A percentile compares a stretch with the other conserved stretches of the same genome.
These are phyloP conservation scores for Apiospora kogelbergensis DNA, from an alignment of 2,329 filamentous ascomycete genomes.

Conservation along the genomic window DNA sequence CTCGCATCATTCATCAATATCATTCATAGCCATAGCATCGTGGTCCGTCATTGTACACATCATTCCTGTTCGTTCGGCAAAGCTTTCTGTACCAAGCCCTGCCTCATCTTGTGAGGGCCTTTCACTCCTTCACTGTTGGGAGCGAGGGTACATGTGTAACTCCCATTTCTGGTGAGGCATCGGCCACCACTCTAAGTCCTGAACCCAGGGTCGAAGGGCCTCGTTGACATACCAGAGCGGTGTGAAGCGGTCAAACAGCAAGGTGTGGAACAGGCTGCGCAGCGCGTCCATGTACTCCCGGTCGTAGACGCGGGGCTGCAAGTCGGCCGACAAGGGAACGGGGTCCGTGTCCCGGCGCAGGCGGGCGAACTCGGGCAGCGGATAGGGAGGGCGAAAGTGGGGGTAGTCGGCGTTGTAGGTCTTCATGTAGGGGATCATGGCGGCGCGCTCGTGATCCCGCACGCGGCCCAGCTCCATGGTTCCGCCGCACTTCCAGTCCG, in stretches of 20 bases:
- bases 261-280: not conserved
- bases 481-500: not conserved
- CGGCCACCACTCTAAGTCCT: not conserved
- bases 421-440: not conserved
- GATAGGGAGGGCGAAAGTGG: not conserved
- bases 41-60: no score
- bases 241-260: not conserved
- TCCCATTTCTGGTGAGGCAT: not conserved
- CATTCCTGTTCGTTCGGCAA: no score
- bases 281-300: not conserved
- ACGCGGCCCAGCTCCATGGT: not conserved
- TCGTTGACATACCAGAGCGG: slow-evolving; percentile 3
- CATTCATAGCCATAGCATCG: no score
- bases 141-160: no score
- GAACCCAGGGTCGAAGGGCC: not conserved
- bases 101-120: no score
- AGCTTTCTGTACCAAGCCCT: no score
- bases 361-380: not conserved
- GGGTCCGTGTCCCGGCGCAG: not conserved
- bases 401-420: not conserved
- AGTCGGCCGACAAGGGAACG: not conserved
- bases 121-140: not conserved
- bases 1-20: no score
- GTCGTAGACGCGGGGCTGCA: not conserved
- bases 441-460: not conserved